Evolutionary conservation across 2,329 filamentous ascomycete species (phyloP).

Genomic region (Clarireedia sp.): DNA sequence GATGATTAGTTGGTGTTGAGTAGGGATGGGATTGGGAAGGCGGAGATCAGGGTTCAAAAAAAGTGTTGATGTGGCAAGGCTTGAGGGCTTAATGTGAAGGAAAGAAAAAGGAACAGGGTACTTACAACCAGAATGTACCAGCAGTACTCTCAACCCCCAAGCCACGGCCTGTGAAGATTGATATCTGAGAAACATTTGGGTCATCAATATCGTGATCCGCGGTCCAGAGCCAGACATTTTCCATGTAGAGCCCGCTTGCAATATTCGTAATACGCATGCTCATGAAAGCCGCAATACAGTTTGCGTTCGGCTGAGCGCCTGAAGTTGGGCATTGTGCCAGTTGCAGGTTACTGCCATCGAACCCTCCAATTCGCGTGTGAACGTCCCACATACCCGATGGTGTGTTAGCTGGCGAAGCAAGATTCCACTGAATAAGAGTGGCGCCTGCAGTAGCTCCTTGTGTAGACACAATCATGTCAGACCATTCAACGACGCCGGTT

Average conservation of each 20-base stretch:
- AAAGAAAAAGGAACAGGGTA: conserved; percentile 26
- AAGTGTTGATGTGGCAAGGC: too few relatives aligned
- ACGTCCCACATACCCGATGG: conserved; percentile 47
- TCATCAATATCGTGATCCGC: conserved; percentile 36
- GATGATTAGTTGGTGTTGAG: conserved; percentile 60
- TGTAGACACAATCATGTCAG: conserved; percentile 47
- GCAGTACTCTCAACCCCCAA: conserved; percentile 26
- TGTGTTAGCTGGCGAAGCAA: conserved; percentile 43
- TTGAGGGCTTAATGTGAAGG: too few relatives aligned
- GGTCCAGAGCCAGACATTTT: conserved; percentile 43
- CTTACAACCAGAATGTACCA: conserved; percentile 41
- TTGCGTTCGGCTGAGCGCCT: conserved; percentile 30
- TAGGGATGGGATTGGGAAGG: neutral
- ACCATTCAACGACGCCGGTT: conserved; percentile 51
- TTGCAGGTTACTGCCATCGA: conserved; percentile 38
- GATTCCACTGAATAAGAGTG: conserved; percentile 58
- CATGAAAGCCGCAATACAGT: conserved; percentile 31
- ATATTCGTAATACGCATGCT: conserved; percentile 29
- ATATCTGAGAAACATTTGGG: conserved; percentile 43
- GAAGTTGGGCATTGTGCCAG: conserved; percentile 59
- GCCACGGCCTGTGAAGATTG: conserved; percentile 42
- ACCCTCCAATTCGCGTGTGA: conserved; percentile 35
- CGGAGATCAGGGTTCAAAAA: too few relatives aligned
- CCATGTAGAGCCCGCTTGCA: conserved; percentile 39
- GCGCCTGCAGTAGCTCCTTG: conserved; percentile 43